A percentile compares a stretch with the other conserved stretches of the same genome.
phyloP scores from a whole-genome alignment of 129 eudicot genomes.

The Lactuca saligna region DNA sequence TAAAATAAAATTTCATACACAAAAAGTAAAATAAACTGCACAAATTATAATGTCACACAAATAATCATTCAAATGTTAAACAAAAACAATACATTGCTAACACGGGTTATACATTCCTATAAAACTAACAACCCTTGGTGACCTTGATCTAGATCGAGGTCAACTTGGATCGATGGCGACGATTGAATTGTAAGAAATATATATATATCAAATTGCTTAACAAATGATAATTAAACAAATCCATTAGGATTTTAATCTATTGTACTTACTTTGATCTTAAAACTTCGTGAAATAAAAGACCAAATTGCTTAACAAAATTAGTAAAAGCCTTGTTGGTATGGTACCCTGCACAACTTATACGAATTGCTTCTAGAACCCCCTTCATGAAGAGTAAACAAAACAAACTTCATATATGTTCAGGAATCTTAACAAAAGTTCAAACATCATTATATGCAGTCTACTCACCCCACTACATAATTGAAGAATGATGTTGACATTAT shows the following conservation, averaged over 20 bases:
- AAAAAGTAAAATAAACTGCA: no score
- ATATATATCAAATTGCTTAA: no score
- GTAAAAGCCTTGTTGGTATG: constrained; percentile 79
- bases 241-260: not conserved
- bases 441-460: constrained; percentile 23
- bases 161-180: no score
- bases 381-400: constrained; percentile 35
- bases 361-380: constrained; percentile 99
- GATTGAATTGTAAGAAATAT: no score
- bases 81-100: no score
- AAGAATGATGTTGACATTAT: constrained; percentile 81
- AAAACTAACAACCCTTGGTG: no score
- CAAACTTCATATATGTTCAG: constrained; percentile 4
- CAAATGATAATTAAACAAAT: constrained; percentile 16
- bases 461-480: constrained; percentile 99
- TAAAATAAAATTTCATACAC: no score
- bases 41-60: no score
- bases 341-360: constrained; percentile 97
- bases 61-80: no score
- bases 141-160: no score
- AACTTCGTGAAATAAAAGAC: constrained; percentile 81
- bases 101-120: no score
- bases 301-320: constrained; percentile 82
- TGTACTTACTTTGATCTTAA: constrained; percentile 70
- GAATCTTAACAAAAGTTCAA: not conserved